Conservation (phyloP, 257 asterid species). For the Solanum paucissectum region DNA sequence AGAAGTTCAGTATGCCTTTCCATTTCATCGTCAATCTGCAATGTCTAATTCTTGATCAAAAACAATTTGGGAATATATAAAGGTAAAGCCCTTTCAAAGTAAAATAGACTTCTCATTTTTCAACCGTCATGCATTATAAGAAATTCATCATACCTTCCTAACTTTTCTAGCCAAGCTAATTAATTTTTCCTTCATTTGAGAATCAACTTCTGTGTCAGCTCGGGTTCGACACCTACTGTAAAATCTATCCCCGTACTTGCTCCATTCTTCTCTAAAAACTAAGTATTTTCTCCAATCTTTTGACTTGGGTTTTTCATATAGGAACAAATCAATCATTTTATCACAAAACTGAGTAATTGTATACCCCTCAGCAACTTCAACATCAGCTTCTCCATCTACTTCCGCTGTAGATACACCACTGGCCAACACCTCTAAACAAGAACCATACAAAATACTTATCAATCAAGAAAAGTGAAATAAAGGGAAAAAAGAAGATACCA, state of each 20-base stretch:
- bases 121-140: background rate
- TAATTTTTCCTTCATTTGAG: constrained; percentile 50
- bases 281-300: constrained; percentile 70
- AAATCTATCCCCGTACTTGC: constrained; percentile 52
- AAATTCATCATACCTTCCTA: constrained; percentile 34
- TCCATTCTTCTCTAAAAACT: constrained; percentile 85
- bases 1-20: constrained; percentile 58
- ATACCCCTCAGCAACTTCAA: constrained; percentile 64
- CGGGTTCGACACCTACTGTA: constrained; percentile 44
- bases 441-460: background rate
- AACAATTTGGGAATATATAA: background rate
- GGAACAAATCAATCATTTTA: constrained; percentile 69
- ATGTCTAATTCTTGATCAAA: constrained; percentile 20
- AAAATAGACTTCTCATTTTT: background rate
- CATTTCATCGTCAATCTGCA: constrained; percentile 96
- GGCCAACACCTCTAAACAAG: constrained; percentile 20
- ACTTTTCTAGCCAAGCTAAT: constrained; percentile 56
- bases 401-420: constrained; percentile 19
- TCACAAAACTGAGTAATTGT: constrained; percentile 78
- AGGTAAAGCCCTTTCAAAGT: background rate
- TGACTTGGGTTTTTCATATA: constrained; percentile 77
- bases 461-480: background rate
- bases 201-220: constrained; percentile 51
- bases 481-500: background rate
- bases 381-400: constrained; percentile 36